A percentile compares a stretch with the other conserved stretches of the same genome.
Conservation (phyloP, 2,329 filamentous ascomycete genomes). For the Phaeosphaeriaceae sp. region DNA sequence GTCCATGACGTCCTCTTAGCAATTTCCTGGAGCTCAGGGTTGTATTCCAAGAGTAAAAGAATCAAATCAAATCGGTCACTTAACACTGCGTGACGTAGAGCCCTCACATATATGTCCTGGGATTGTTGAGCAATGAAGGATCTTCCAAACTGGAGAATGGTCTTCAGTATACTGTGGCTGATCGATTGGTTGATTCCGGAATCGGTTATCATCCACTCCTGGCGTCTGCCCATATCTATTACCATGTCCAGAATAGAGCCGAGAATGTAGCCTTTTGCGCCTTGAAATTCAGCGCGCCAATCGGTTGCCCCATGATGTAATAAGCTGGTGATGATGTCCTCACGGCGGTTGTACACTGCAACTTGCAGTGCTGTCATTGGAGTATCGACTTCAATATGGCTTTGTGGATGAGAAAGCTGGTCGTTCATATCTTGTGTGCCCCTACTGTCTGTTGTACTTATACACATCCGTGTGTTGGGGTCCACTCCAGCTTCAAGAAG, state of each 20-base stretch:
- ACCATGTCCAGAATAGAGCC: neutral
- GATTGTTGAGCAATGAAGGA: neutral
- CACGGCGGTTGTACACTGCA: neutral
- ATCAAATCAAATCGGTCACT: neutral
- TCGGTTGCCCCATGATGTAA: neutral
- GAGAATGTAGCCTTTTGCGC: neutral
- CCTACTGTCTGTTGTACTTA: no score
- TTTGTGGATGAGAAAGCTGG: no score
- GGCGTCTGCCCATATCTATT: neutral
- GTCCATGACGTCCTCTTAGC: slow-evolving; percentile 4
- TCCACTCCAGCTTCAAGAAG: slow-evolving; percentile 7
- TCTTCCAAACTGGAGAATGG: neutral
- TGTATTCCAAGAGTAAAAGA: neutral
- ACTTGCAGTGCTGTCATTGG: slow-evolving; percentile 3
- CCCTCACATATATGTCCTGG: neutral
- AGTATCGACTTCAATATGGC: neutral
- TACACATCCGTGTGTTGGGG: neutral
- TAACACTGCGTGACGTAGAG: slow-evolving; percentile 3
- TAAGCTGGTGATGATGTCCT: neutral
- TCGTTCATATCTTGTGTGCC: neutral
- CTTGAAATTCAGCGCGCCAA: neutral
- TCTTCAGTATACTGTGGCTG: neutral
- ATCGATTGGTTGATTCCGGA: neutral
- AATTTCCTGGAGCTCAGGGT: neutral
- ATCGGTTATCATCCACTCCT: neutral